phyloP scores from a whole-genome alignment of 192 early-diverging fungal species.

The Thamnidium elegans region DNA sequence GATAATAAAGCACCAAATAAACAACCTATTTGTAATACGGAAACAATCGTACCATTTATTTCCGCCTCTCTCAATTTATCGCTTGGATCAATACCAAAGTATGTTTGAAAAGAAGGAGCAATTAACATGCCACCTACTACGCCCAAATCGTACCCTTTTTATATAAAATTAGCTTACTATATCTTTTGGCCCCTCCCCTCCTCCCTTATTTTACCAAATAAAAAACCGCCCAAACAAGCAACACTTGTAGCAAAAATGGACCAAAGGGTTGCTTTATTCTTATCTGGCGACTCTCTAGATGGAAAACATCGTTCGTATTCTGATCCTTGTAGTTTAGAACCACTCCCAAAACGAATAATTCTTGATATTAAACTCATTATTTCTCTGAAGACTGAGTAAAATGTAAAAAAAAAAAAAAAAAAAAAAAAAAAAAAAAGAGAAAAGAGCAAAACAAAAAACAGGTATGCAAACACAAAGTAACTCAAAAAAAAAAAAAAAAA shows the following conservation, averaged over 20 bases:
- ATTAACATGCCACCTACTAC: conserved; percentile 21
- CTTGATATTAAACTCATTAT: no score
- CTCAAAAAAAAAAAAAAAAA: no score
- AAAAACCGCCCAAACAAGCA: conserved; percentile 12
- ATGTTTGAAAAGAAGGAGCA: conserved; percentile 16
- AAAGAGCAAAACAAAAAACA: no score
- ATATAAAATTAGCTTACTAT: not conserved
- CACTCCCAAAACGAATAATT: no score
- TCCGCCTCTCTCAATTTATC: conserved; percentile 16
- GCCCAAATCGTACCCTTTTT: conserved; percentile 18
- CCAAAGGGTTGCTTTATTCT: conserved; percentile 1
- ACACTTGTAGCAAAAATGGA: conserved; percentile 2
- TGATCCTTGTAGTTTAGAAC: no score
- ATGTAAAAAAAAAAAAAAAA: no score
- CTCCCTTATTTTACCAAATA: conserved; percentile 19
- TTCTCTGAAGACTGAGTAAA: no score
- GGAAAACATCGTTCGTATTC: no score
- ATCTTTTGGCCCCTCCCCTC: no score
- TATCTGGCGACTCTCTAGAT: no score
- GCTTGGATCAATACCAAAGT: conserved; percentile 25
- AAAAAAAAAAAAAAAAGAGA: no score
- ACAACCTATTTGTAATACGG: conserved; percentile 24
- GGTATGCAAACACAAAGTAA: no score
- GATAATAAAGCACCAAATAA: conserved; percentile 29
- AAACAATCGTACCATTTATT: conserved; percentile 19